Evolutionary conservation across 106 monocot species (phyloP).

Genomic region (Vanilla planifolia): DNA sequence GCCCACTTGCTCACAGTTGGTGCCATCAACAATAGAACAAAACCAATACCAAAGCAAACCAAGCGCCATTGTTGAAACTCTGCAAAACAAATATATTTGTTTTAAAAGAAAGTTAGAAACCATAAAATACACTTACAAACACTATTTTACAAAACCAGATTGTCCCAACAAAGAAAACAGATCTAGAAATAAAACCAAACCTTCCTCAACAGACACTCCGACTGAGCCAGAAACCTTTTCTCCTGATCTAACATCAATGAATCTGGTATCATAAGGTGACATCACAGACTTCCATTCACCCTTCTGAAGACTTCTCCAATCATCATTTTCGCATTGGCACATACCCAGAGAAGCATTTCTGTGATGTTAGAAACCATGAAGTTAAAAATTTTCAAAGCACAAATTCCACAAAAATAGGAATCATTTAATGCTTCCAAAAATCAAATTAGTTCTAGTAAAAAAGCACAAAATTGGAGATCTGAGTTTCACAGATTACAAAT

Average conservation of each 20-base stretch:
- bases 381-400: not conserved
- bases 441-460: no score
- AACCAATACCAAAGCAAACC: slow-evolving; percentile 74
- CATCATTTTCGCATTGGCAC: slow-evolving; percentile 50
- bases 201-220: slow-evolving; percentile 55
- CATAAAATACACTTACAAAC: not conserved
- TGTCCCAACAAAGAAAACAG: not conserved
- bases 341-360: slow-evolving; percentile 73
- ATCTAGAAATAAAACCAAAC: slow-evolving; percentile 17
- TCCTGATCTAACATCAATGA: slow-evolving; percentile 52
- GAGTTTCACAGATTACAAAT: no score
- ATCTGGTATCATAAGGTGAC: slow-evolving; percentile 73
- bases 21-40: slow-evolving; percentile 63
- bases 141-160: not conserved
- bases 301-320: slow-evolving; percentile 62
- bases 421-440: no score
- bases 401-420: no score
- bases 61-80: slow-evolving; percentile 90
- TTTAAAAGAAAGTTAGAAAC: not conserved
- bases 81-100: slow-evolving; percentile 19
- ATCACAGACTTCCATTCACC: slow-evolving; percentile 55
- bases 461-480: no score
- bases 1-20: slow-evolving; percentile 83
- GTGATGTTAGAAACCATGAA: slow-evolving; percentile 11
- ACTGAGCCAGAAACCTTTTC: slow-evolving; percentile 33